Base-by-base conservation (phyloP, 768 basidiomycete species). In the Rhizopogon vulgaris region DNA sequence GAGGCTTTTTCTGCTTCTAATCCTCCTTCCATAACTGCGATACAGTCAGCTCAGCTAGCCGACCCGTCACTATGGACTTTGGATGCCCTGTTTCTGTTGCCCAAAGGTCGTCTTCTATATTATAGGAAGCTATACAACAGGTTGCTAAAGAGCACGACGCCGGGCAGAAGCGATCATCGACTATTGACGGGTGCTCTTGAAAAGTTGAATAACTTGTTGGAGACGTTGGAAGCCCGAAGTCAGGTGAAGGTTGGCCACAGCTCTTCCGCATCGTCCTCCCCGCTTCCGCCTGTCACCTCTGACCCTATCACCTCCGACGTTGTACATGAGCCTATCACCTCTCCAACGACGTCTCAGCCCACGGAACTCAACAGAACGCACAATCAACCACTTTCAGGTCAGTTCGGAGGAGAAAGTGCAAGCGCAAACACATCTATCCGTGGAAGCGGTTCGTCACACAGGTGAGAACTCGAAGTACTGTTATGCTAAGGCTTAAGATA, bases 41-140 rank as follows among this genome's bases (percentile, higher is more conserved):
- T 65, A 14, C 64, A 66, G 41, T 67, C 75, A 11, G 41, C 58
- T 4, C 65, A 59, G 34, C 66, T 73, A 30, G 49, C 65, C 4
- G 71, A 76, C 52, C 62, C 71, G 12, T 69, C 76, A 6, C 45
- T 70, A 39, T 96, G 94, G 91, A 88, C 91, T 0, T 72, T 98
- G 12, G 95, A 98, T 63, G 71, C 80, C 7, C 75, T 98, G 18
- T 99, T 99, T 72, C 70, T 87, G 11, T 78, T 98, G 8, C 96
- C 96, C 0, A 87, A 84, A 62, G 74, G 75, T 12, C 82, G 96
- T 39, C 71, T 99, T 52, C 84, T 83, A 60, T 98, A 99, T 69
- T 98, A 97, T 73, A 84, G 83, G 63, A 94, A 88, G 65, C 75
- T 98, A 1, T 98, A 98, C 64, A 77, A 80, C 47, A 82, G 87